Percentiles rank a stretch among this genome's conserved stretches.
These are phyloP conservation scores for Fusarium sp. DNA, from an alignment of 2,329 filamentous ascomycete species.

Conservation along the genomic window DNA sequence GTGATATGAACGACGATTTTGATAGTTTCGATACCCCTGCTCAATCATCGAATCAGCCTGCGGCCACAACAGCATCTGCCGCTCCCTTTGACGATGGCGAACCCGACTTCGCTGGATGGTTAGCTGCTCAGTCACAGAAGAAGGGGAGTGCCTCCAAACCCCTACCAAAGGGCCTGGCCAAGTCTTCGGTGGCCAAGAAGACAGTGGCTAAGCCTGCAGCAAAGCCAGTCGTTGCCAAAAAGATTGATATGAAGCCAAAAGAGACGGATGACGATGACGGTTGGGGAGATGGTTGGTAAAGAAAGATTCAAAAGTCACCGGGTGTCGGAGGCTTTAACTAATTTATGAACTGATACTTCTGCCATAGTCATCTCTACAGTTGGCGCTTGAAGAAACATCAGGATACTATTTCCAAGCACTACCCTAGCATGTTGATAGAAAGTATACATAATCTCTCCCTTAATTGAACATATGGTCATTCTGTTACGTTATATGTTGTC, in stretches of 20 bases:
- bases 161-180: conserved; percentile 87
- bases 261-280: conserved; percentile 70
- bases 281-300: conserved; percentile 77
- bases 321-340: neutral
- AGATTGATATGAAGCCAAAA: conserved; percentile 79
- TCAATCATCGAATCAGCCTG: conserved; percentile 41
- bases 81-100: conserved; percentile 86
- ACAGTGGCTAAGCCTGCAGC: conserved; percentile 58
- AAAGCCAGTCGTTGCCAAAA: conserved; percentile 70
- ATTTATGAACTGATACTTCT: conserved; percentile 13
- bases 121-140: conserved; percentile 85
- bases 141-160: conserved; percentile 75
- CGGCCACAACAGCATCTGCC: conserved; percentile 54
- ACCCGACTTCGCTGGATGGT: conserved; percentile 95
- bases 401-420: conserved; percentile 40
- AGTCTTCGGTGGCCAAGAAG: conserved; percentile 66
- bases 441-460: conserved; percentile 8
- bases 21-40: conserved; percentile 59
- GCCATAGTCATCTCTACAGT: conserved; percentile 8
- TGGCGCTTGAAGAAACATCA: conserved; percentile 32
- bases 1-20: conserved; percentile 71
- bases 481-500: too few species aligned
- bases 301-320: neutral
- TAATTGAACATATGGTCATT: neutral
- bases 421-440: conserved; percentile 31